Conservation (phyloP, 2,329 filamentous ascomycete genomes). For the Biscogniauxia marginata region DNA sequence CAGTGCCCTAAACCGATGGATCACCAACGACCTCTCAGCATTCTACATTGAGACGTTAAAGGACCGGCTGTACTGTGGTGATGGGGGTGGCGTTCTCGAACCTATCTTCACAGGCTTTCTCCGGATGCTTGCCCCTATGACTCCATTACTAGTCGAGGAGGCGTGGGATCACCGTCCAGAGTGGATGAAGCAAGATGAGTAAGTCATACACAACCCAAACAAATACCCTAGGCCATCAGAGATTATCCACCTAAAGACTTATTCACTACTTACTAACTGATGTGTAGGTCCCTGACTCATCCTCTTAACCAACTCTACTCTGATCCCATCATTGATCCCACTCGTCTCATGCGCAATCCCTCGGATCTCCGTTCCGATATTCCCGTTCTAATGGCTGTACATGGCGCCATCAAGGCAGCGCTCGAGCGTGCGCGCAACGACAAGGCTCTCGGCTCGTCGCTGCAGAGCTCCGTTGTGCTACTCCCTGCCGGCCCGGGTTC, state of each 20-base stretch:
- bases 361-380: constrained; percentile 42
- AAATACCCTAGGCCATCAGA: no score
- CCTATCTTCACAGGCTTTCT: constrained; percentile 71
- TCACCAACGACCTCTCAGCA: constrained; percentile 79
- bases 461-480: constrained; percentile 74
- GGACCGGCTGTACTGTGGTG: constrained; percentile 85
- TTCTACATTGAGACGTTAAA: constrained; percentile 95
- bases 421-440: constrained; percentile 70
- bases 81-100: constrained; percentile 61
- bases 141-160: constrained; percentile 83
- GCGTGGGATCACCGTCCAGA: constrained; percentile 76
- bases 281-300: constrained; percentile 28
- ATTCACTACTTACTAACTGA: constrained; percentile 1
- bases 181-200: constrained; percentile 54
- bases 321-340: constrained; percentile 41
- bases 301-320: constrained; percentile 50
- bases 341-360: constrained; percentile 39
- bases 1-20: constrained; percentile 73
- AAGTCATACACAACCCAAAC: constrained; percentile 24
- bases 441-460: constrained; percentile 75
- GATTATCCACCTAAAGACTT: not conserved
- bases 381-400: constrained; percentile 51
- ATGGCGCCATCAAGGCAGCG: constrained; percentile 68
- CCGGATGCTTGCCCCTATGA: constrained; percentile 77
- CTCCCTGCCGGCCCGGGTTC: constrained; percentile 33